Conservation (phyloP, 352 stramenopile genomes). For the Halophytophthora batemanensis region DNA sequence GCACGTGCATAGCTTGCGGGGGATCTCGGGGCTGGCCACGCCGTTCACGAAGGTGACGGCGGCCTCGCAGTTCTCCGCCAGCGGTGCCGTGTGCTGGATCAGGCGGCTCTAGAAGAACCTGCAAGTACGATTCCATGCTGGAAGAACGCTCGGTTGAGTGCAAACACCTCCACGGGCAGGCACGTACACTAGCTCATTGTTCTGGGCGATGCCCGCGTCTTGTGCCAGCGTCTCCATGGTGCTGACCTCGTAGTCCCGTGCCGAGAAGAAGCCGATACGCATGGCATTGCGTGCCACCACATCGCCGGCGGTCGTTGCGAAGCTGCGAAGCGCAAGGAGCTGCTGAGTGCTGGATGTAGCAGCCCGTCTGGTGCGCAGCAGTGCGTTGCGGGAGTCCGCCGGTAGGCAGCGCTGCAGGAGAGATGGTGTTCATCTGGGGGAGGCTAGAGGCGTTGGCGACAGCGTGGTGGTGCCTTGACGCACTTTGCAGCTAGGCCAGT, state of each 20-base stretch:
- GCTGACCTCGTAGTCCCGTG: conserved; percentile 70
- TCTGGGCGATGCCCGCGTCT: conserved; percentile 33
- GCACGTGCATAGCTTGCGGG: conserved; percentile 45
- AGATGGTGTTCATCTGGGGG: no score
- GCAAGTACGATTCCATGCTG: no score
- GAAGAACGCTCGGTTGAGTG: no score
- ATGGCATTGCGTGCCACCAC: conserved; percentile 25
- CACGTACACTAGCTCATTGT: conserved; percentile 48
- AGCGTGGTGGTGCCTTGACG: no score
- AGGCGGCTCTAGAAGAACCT: conserved; percentile 62
- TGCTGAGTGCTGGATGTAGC: no score
- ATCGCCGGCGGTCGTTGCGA: conserved; percentile 2
- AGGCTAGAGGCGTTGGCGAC: no score
- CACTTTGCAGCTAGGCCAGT: no score
- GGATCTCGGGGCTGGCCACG: no score
- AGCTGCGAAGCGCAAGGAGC: conserved; percentile 10
- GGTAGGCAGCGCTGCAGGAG: no score
- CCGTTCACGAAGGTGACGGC: conserved; percentile 88
- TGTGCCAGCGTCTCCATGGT: conserved; percentile 45
- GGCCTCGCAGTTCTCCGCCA: conserved; percentile 54
- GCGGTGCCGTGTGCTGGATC: conserved; percentile 39
- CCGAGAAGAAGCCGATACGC: conserved; percentile 80
- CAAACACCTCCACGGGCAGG: no score
- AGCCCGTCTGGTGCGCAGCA: no score
- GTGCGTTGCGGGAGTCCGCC: no score